Evolutionary conservation across 768 basidiomycete genomes (phyloP), one percentile per base, ranked within the genome.

Genomic region (Auriscalpium vulgare): DNA sequence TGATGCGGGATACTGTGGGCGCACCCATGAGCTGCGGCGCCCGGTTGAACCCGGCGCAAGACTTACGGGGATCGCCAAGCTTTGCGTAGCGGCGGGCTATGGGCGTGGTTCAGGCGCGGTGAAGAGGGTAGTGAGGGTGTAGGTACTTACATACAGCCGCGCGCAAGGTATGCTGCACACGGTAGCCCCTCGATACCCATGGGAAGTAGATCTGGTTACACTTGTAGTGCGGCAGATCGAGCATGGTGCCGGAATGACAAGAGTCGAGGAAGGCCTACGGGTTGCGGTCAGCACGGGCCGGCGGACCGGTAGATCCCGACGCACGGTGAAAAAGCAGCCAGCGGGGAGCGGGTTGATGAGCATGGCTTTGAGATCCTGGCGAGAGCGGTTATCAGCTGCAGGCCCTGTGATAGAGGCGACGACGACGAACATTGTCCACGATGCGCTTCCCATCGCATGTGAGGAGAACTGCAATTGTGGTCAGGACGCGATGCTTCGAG

Each of bases 231-330:
- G 59, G 62, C 17, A 67, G 58, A 36, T 66, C 62, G 10, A 68
- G 60, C 9, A 68, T 9, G 0, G 67, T 68, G 21, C 64, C 65
- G 4, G 64, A 65, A 17, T 66, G 64, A 29, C 65, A 65, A 2
- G 62, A 57, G 49, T 68, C 65, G 47, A 68, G 60, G 14, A 68
- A 47, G 2, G 64, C 62, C 62, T 65, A 47, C 13, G 21, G 45
- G 37, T 23, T 14, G 35, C 23, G 9, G 13, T 51, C n/a, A n/a
- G 23, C 36, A 16, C 23, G 14, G 23, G 43, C n/a, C 35, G 44
- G 3, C 13, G 23, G 43, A 13, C 17, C 6, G 13, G 8, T 14
- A n/a, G 43, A 34, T 17, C 46, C 14, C 17, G 23, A 29, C 56
- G 13, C 43, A 65, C 63, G 0, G 60, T 54, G 36, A 67, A 49